phyloP scores from a whole-genome alignment of 2,329 filamentous ascomycete species.

The Phaeosphaeria sp. region DNA sequence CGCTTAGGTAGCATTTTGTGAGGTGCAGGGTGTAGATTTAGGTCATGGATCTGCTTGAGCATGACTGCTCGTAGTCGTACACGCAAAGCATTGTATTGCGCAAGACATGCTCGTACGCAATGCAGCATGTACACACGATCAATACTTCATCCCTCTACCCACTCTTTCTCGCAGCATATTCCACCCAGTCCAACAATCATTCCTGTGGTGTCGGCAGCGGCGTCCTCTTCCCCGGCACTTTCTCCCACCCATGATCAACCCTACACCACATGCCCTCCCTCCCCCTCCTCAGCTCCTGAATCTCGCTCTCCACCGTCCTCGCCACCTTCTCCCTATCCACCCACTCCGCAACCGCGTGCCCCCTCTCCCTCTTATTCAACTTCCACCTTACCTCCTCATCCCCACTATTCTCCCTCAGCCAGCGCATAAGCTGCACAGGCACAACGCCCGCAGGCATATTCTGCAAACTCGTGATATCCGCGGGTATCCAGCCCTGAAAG shows the following conservation, averaged over 20 bases:
- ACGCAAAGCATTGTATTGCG: neutral
- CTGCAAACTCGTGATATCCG: constrained; percentile 33
- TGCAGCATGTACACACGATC: neutral
- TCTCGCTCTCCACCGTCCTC: constrained; percentile 36
- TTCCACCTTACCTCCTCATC: constrained; percentile 33
- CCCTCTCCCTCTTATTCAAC: constrained; percentile 25
- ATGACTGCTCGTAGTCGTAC: neutral
- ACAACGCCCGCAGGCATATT: constrained; percentile 46
- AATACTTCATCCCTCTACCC: neutral
- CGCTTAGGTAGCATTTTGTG: neutral
- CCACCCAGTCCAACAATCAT: neutral
- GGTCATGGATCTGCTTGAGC: neutral
- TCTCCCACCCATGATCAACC: constrained; percentile 47
- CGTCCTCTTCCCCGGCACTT: neutral
- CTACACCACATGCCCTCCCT: constrained; percentile 38
- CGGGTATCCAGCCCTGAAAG: constrained; percentile 55
- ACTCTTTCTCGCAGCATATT: neutral
- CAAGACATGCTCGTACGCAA: neutral
- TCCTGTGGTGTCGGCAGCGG: neutral
- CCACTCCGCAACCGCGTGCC: constrained; percentile 40
- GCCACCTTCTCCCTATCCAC: constrained; percentile 48
- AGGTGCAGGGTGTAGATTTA: neutral
- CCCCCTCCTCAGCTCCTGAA: constrained; percentile 37
- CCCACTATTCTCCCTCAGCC: constrained; percentile 46
- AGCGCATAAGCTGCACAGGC: constrained; percentile 43